Conservation (phyloP, 2,329 filamentous ascomycete species). For the Colletotrichum sp. region DNA sequence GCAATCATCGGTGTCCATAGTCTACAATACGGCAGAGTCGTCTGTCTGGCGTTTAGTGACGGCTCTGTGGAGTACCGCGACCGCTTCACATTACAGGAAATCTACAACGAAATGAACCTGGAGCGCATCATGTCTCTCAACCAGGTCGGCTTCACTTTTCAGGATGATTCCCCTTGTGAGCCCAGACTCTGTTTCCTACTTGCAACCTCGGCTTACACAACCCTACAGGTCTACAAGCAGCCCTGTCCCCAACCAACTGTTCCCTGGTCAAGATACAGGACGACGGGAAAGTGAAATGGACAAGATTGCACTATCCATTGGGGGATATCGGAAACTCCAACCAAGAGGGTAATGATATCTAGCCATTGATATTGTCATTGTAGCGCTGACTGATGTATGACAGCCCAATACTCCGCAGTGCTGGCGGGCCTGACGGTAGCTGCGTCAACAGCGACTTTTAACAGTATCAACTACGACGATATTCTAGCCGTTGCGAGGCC, state of each 20-base stretch:
- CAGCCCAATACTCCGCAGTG: conserved; percentile 61
- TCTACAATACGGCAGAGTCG: conserved; percentile 71
- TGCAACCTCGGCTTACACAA: not conserved
- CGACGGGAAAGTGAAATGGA: conserved; percentile 65
- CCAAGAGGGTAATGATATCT: conserved; percentile 48
- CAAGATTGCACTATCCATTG: conserved; percentile 53
- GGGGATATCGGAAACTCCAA: conserved; percentile 53
- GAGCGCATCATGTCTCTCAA: conserved; percentile 72
- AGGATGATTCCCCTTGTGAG: conserved; percentile 69
- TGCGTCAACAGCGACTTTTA: conserved; percentile 48
- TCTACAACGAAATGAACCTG: conserved; percentile 68
- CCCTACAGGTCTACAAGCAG: conserved; percentile 58
- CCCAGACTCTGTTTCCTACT: conserved; percentile 1
- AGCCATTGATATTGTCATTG: conserved; percentile 14
- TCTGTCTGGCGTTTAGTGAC: conserved; percentile 79
- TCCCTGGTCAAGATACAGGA: conserved; percentile 64
- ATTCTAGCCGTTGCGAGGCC: conserved; percentile 72
- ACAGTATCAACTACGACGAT: conserved; percentile 67
- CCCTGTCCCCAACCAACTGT: conserved; percentile 64
- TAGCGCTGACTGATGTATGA: conserved; percentile 12
- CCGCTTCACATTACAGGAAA: conserved; percentile 71
- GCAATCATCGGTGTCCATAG: conserved; percentile 71
- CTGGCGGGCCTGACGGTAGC: conserved; percentile 66
- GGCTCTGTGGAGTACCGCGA: conserved; percentile 83
- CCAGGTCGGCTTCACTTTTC: conserved; percentile 79